Percentiles rank a stretch among this genome's conserved stretches.
Conservation (phyloP, 805 yeast species). For the Metschnikowia lunata region DNA sequence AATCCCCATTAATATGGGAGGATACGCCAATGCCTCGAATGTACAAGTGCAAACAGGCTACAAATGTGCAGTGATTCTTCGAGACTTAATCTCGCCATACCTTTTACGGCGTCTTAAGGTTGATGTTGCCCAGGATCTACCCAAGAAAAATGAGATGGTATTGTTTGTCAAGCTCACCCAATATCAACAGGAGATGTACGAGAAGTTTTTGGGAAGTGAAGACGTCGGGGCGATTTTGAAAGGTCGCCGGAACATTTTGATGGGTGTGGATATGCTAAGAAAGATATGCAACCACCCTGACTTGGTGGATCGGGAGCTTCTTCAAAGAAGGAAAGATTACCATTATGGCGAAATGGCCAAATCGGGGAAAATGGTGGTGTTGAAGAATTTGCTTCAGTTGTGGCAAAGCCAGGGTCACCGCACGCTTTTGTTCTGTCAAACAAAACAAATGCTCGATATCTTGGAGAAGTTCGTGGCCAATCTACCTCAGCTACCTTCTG, state of each 20-base stretch:
- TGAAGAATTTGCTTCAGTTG: slow-evolving; percentile 62
- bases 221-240: slow-evolving; percentile 67
- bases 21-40: slow-evolving; percentile 95
- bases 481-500: slow-evolving; percentile 16
- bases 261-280: slow-evolving; percentile 84
- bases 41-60: slow-evolving; percentile 95
- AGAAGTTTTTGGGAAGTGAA: slow-evolving; percentile 68
- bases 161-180: slow-evolving; percentile 82
- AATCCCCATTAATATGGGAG: slow-evolving; percentile 92
- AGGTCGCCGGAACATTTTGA: slow-evolving; percentile 77
- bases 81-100: slow-evolving; percentile 89
- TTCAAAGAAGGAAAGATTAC: slow-evolving; percentile 29
- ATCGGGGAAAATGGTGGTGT: slow-evolving; percentile 91
- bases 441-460: slow-evolving; percentile 90
- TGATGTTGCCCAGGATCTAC: slow-evolving; percentile 93
- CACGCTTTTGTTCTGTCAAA: slow-evolving; percentile 83
- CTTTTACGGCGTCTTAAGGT: slow-evolving; percentile 79
- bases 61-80: slow-evolving; percentile 86
- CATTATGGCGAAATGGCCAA: slow-evolving; percentile 53
- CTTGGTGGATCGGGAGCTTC: slow-evolving; percentile 47
- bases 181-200: slow-evolving; percentile 68
- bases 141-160: slow-evolving; percentile 91
- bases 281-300: slow-evolving; percentile 98
- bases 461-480: slow-evolving; percentile 59
- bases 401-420: slow-evolving; percentile 80